phyloP scores from a whole-genome alignment of 257 asterid species.

The Leptodermis oblonga region DNA sequence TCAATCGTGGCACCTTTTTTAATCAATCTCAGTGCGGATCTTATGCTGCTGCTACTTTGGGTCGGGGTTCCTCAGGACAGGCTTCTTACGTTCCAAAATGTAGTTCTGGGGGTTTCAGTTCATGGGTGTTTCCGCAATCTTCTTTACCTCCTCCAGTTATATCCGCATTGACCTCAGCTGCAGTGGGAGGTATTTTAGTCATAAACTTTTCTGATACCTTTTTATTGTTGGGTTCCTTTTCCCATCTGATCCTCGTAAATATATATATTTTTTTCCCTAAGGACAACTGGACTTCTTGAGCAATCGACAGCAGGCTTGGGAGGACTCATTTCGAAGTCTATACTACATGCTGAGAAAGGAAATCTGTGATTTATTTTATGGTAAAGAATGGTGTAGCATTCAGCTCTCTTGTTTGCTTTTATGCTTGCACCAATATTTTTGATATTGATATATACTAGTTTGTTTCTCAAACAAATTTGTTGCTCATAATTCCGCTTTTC shows the following conservation, averaged over 20 bases:
- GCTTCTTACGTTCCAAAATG: constrained; percentile 28
- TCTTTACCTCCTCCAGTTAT: constrained; percentile 66
- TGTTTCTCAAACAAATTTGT: not conserved
- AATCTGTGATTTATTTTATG: constrained; percentile 70
- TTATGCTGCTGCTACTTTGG: constrained; percentile 22
- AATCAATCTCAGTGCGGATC: constrained; percentile 33
- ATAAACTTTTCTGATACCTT: constrained; percentile 10
- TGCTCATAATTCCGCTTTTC: not conserved
- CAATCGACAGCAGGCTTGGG: constrained; percentile 80
- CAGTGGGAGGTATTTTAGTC: constrained; percentile 55
- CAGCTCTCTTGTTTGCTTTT: not conserved
- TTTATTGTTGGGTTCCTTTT: constrained; percentile 13
- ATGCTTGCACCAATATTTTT: not conserved
- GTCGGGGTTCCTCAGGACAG: constrained; percentile 35
- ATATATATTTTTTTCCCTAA: constrained; percentile 21
- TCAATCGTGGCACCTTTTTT: constrained; percentile 40
- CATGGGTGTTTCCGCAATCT: constrained; percentile 96
- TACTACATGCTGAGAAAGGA: constrained; percentile 86
- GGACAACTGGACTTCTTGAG: constrained; percentile 72
- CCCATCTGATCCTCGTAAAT: constrained; percentile 5
- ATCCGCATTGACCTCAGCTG: constrained; percentile 61
- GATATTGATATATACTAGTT: not conserved
- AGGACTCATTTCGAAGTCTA: constrained; percentile 83
- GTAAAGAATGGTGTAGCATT: constrained; percentile 33
- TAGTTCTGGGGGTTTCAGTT: constrained; percentile 33